A percentile compares a stretch with the other conserved stretches of the same genome.
Evolutionary conservation across 768 basidiomycete species (phyloP).

Genomic region (Cystobasidiopsis lactophilus): DNA sequence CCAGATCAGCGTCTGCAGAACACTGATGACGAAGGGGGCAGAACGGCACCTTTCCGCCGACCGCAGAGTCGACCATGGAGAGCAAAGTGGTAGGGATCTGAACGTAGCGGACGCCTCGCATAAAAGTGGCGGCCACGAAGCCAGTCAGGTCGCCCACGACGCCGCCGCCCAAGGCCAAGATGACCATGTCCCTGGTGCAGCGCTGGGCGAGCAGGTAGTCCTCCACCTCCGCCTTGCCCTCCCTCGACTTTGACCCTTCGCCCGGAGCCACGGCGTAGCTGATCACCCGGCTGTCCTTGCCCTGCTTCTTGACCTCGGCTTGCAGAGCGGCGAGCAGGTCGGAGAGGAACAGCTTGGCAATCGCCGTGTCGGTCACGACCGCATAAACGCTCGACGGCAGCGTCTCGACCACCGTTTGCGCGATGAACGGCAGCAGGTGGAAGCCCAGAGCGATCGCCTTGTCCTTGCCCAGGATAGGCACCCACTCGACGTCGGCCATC

Average conservation of each 20-base stretch:
- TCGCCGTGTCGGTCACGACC: constrained; percentile 74
- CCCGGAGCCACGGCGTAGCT: constrained; percentile 64
- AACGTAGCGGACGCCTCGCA: constrained; percentile 86
- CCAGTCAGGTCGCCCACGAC: constrained; percentile 94
- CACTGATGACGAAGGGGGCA: background rate
- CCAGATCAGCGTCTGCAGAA: no score
- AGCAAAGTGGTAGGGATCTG: constrained; percentile 92
- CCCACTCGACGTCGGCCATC: constrained; percentile 46
- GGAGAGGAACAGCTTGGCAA: constrained; percentile 56
- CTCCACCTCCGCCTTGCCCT: constrained; percentile 80
- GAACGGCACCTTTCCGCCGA: constrained; percentile 51
- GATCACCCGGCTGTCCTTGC: constrained; percentile 36
- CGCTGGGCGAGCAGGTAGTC: constrained; percentile 70
- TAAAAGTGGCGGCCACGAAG: constrained; percentile 79
- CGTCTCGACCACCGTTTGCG: constrained; percentile 19
- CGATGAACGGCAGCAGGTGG: constrained; percentile 72
- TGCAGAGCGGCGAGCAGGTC: constrained; percentile 47
- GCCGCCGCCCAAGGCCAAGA: constrained; percentile 84
- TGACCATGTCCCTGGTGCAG: constrained; percentile 80
- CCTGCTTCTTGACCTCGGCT: constrained; percentile 19
- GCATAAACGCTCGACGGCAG: constrained; percentile 36
- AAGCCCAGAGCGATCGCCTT: constrained; percentile 74
- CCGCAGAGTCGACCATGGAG: constrained; percentile 95
- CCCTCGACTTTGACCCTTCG: constrained; percentile 73
- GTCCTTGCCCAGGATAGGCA: constrained; percentile 63